phyloP scores from a whole-genome alignment of 2,329 filamentous ascomycete genomes.

The Grosmannia huntii region DNA sequence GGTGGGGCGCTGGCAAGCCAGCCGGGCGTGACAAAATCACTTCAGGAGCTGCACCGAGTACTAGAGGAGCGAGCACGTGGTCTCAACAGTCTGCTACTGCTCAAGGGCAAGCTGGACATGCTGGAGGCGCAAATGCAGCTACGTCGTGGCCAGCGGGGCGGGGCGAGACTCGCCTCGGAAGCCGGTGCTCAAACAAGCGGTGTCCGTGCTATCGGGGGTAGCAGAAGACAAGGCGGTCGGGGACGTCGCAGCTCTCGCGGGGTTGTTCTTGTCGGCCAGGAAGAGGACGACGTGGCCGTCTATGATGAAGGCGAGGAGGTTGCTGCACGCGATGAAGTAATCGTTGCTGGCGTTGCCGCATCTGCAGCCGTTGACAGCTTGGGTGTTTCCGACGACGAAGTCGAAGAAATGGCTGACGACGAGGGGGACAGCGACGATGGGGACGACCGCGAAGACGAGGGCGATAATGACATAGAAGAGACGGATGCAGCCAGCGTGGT shows the following conservation, averaged over 20 bases:
- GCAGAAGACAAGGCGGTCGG: slow-evolving; percentile 39
- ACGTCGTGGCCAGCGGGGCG: slow-evolving; percentile 47
- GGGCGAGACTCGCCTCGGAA: slow-evolving; percentile 17
- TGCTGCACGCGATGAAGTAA: slow-evolving; percentile 19
- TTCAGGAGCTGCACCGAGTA: slow-evolving; percentile 72
- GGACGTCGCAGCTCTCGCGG: slow-evolving; percentile 33
- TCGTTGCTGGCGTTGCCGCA: slow-evolving; percentile 17
- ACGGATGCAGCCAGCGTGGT: slow-evolving; percentile 8
- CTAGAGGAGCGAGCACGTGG: slow-evolving; percentile 76
- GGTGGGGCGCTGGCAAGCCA: slow-evolving; percentile 81
- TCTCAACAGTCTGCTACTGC: slow-evolving; percentile 65
- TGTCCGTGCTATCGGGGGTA: slow-evolving; percentile 26
- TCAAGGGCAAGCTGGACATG: slow-evolving; percentile 95
- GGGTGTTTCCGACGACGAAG: slow-evolving; percentile 2
- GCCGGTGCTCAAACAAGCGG: neutral
- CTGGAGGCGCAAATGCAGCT: slow-evolving; percentile 80
- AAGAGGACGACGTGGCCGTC: slow-evolving; percentile 43
- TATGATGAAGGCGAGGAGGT: slow-evolving; percentile 5
- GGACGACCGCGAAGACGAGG: slow-evolving; percentile 74
- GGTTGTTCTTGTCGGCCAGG: slow-evolving; percentile 27
- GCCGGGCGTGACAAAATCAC: slow-evolving; percentile 65
- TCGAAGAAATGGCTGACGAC: slow-evolving; percentile 52
- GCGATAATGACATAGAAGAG: slow-evolving; percentile 15
- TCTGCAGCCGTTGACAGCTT: slow-evolving; percentile 14
- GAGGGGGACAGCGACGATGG: slow-evolving; percentile 85